These are phyloP conservation scores for Starmerella powellii DNA, from an alignment of 805 yeast species.

Conservation along the genomic window DNA sequence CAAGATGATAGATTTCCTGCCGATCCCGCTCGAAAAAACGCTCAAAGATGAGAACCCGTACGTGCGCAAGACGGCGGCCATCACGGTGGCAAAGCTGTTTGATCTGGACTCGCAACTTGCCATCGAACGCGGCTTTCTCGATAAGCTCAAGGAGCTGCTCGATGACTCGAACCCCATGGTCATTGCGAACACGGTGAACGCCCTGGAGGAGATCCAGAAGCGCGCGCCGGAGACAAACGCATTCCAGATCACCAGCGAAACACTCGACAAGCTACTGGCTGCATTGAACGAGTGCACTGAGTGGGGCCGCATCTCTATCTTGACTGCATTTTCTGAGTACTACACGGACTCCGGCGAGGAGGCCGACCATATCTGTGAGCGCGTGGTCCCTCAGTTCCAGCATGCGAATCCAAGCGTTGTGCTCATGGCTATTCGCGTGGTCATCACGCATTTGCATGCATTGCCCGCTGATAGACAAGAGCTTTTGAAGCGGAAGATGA, in stretches of 20 bases:
- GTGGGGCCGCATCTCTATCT: slow-evolving; percentile 92
- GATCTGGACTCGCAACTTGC: slow-evolving; percentile 74
- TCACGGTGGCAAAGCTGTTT: slow-evolving; percentile 89
- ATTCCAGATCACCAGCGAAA: slow-evolving; percentile 32
- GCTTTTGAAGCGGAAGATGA: slow-evolving; percentile 50
- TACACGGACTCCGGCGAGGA: slow-evolving; percentile 45
- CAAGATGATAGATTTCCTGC: slow-evolving; percentile 89
- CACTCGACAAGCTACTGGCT: slow-evolving; percentile 48
- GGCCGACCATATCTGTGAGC: slow-evolving; percentile 73
- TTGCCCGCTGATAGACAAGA: slow-evolving; percentile 30
- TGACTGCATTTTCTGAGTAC: slow-evolving; percentile 70
- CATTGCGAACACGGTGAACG: slow-evolving; percentile 82
- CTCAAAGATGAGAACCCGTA: slow-evolving; percentile 89
- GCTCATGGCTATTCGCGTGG: slow-evolving; percentile 67
- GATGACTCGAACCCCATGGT: slow-evolving; percentile 94
- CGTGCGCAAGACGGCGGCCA: slow-evolving; percentile 94
- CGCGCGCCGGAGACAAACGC: slow-evolving; percentile 45
- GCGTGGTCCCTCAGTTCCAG: slow-evolving; percentile 88
- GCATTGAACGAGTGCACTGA: slow-evolving; percentile 96
- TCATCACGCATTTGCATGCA: slow-evolving; percentile 46
- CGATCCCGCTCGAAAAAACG: slow-evolving; percentile 74
- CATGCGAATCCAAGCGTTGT: slow-evolving; percentile 96
- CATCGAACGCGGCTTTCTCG: slow-evolving; percentile 75
- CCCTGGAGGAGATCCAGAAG: slow-evolving; percentile 71
- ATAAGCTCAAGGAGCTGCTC: slow-evolving; percentile 50